Evolutionary conservation across 306 rosid genomes (phyloP).

Genomic region (Prosopis cineraria): DNA sequence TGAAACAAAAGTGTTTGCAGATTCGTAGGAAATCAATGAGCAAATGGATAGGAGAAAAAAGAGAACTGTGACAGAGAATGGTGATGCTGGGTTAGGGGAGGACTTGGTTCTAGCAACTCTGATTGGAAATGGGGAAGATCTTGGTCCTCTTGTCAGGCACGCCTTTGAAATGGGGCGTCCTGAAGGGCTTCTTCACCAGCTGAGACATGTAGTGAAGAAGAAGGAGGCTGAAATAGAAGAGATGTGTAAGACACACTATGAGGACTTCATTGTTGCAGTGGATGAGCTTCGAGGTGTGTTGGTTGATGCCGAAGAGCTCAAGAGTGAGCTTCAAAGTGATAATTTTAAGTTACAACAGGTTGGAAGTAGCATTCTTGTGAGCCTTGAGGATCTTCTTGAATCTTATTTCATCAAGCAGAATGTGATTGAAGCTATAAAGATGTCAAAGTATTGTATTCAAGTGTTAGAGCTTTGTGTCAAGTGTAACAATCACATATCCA

Average conservation of each 20-base stretch:
- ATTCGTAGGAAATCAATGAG: constrained; percentile 31
- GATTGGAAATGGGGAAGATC: constrained; percentile 85
- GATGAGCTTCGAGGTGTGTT: constrained; percentile 93
- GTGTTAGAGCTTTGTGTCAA: constrained; percentile 91
- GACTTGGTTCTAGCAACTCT: constrained; percentile 84
- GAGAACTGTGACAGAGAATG: constrained; percentile 58
- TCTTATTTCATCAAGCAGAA: constrained; percentile 81
- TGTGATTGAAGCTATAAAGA: constrained; percentile 78
- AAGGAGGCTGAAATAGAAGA: constrained; percentile 91
- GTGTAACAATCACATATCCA: constrained; percentile 76
- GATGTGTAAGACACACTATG: constrained; percentile 97
- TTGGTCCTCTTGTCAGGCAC: constrained; percentile 87
- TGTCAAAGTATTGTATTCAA: constrained; percentile 70
- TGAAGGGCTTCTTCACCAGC: constrained; percentile 79
- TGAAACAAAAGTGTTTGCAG: constrained; percentile 28
- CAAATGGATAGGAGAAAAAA: constrained; percentile 60
- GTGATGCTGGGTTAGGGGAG: constrained; percentile 62
- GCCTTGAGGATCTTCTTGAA: constrained; percentile 92
- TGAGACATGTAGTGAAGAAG: constrained; percentile 74
- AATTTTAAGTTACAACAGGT: constrained; percentile 90
- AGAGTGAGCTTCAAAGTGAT: constrained; percentile 86
- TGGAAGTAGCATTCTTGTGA: constrained; percentile 69
- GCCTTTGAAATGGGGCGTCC: constrained; percentile 93
- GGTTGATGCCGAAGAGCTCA: constrained; percentile 94
- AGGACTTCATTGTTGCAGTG: constrained; percentile 95